These are phyloP conservation scores for Thecaphora frezii DNA, from an alignment of 1,284 basidiomycete genomes.

Conservation along the genomic window DNA sequence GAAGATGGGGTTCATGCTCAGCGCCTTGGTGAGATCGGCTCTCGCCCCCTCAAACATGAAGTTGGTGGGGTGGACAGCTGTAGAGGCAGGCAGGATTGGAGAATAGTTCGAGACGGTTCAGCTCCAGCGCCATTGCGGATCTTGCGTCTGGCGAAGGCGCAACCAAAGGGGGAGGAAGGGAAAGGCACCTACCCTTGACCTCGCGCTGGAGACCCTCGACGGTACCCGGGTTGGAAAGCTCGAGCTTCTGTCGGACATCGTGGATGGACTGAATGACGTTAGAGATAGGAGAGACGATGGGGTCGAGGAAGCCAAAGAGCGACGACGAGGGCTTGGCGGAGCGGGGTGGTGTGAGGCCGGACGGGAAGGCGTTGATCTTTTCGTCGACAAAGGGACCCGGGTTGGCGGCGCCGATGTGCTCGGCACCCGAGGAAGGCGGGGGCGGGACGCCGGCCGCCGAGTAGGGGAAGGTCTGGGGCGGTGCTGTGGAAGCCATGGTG, in stretches of 20 bases:
- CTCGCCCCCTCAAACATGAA: constrained; percentile 95
- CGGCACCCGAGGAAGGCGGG: constrained; percentile 31
- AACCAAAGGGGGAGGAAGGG: no score
- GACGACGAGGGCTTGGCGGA: constrained; percentile 30
- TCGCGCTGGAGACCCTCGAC: constrained; percentile 54
- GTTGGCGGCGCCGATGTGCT: constrained; percentile 24
- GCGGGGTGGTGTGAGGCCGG: constrained; percentile 27
- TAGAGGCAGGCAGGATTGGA: neutral
- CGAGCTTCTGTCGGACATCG: constrained; percentile 43
- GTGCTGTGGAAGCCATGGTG: neutral
- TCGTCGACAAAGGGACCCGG: constrained; percentile 31
- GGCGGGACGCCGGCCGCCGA: constrained; percentile 11
- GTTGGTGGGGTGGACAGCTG: constrained; percentile 88
- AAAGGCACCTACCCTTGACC: constrained; percentile 65
- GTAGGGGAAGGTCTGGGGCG: neutral
- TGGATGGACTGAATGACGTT: constrained; percentile 25
- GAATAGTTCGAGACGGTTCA: neutral
- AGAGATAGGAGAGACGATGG: constrained; percentile 40
- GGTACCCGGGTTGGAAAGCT: constrained; percentile 54
- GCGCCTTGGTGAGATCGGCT: constrained; percentile 90
- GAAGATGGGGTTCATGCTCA: constrained; percentile 92
- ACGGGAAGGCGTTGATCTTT: constrained; percentile 30
- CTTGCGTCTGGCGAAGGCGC: no score
- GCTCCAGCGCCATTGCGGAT: no score
- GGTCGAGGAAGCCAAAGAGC: constrained; percentile 42